Evolutionary conservation across 2,329 filamentous ascomycete species (phyloP), one percentile per base, ranked within the genome.

Genomic region (Cercospora berteroae): DNA sequence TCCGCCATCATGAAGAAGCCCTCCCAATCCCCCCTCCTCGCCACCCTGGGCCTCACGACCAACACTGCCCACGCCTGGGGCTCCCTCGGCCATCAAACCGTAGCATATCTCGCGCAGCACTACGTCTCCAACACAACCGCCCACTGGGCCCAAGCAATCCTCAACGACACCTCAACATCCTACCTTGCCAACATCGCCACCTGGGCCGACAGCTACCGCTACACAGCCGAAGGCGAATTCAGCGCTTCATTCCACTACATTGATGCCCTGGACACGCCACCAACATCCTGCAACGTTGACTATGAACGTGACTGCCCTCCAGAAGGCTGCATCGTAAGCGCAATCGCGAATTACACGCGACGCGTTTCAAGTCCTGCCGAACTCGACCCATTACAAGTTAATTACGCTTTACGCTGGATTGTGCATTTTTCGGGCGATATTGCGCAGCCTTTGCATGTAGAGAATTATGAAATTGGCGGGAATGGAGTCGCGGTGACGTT

Each of bases 361-460:
- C 79, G 79, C 39, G 80, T 81, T 0, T 73, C 77, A n/a, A 39
- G 18, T n/a, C 52, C 52, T 69, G 75, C 57, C 72, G 55, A 52
- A 64, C 65, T 23, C 65, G 82, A 39, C 70, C 74, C 56, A 70
- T 72, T 7, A 69, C 66, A 18, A 77, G 82, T 63, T 44, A 79
- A 80, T 66, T 80, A 82, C 59, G 83, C 83, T 0, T 73, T 86
- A 20, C 80, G 81, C 65, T 86, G 83, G 76, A 75, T 86, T 63
- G 77, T 86, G 23, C 84, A 80, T 64, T 85, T 86, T 73, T 80
- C 95, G 10, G 86, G 92, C 65, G 93, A 96, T 76, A 75, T 76
- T 62, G 69, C 71, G 0, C 93, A 93, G 75, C 91, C 90, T 0
- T 81, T 96, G 59, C 86, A 87, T 71, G 82, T 83, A 12, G 84